These are phyloP conservation scores for Trichoderma asperelloides DNA, from an alignment of 495 filamentous ascomycete genomes.

Conservation along the genomic window DNA sequence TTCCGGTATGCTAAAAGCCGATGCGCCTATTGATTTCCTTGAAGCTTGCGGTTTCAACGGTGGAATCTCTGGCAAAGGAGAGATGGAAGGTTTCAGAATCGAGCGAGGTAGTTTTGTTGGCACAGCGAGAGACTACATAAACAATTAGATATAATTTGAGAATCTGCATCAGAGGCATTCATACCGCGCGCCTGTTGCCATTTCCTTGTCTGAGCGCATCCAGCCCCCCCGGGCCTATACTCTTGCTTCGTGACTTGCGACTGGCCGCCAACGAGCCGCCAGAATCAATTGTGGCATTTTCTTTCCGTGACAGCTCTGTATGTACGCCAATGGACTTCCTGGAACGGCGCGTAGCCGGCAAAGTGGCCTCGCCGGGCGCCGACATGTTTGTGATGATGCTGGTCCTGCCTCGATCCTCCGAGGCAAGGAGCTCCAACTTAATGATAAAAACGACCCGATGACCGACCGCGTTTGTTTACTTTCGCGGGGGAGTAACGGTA, in stretches of 20 bases:
- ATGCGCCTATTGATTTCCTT: not conserved
- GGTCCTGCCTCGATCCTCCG: not conserved
- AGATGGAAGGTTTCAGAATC: slow-evolving; percentile 78
- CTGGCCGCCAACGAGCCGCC: slow-evolving; percentile 30
- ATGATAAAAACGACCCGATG: not conserved
- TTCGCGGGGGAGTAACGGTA: slow-evolving; percentile 5
- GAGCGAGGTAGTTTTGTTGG: slow-evolving; percentile 47
- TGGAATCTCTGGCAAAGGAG: slow-evolving; percentile 54
- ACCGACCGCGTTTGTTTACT: slow-evolving; percentile 13
- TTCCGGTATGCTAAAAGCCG: slow-evolving; percentile 40
- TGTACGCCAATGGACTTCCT: slow-evolving; percentile 71
- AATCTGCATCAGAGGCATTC: slow-evolving; percentile 16
- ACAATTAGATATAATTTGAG: slow-evolving; percentile 11
- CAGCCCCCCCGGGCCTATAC: slow-evolving; percentile 83
- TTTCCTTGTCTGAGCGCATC: slow-evolving; percentile 68
- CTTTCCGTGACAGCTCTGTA: slow-evolving; percentile 55
- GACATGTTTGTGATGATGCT: slow-evolving; percentile 29
- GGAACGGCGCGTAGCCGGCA: slow-evolving; percentile 50
- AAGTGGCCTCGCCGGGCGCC: slow-evolving; percentile 34
- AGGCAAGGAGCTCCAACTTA: not conserved
- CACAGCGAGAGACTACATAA: slow-evolving; percentile 38
- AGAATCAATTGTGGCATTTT: slow-evolving; percentile 62
- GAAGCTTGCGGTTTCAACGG: slow-evolving; percentile 20
- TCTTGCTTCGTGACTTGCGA: slow-evolving; percentile 81
- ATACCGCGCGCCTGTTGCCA: slow-evolving; percentile 76